Base-by-base conservation (phyloP, 257 asterid genomes). In the Voacanga thouarsii region DNA sequence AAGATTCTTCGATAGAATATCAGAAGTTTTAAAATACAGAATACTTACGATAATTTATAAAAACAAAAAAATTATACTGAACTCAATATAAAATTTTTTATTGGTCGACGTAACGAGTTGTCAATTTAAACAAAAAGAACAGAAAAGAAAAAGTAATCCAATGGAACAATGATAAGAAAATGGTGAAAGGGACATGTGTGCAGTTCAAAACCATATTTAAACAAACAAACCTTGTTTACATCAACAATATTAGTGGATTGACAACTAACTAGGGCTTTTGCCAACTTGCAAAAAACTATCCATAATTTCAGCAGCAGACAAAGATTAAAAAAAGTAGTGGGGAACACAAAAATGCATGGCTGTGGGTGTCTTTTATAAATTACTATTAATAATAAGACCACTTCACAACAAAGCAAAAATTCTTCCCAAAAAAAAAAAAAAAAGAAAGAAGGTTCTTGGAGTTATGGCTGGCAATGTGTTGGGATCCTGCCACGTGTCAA, bases 361-460 rank as follows among this genome's bases (percentile, higher is more conserved):
- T 30, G 47, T 28, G 53, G 53, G 53, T 70, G 77, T 60, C 55
- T 70, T 23, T 12, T 1, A 43, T 44, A 24, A 3, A 43, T 70
- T 44, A 43, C 43, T 11, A 37, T 70, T 45, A 41, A 41, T 41
- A 8, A 43, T 30, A 65, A 43, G 44, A n/a, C 18, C 49, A 44
- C 30, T 76, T 76, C 63, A 16, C 53, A 19, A n/a, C 39, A 16
- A 45, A 47, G 39, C 78, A 82, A 75, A 70, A 81, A 78, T 69
- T 75, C 76, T 50, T 63, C 82, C 80, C 78, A 65, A 76, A 41
- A 45, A 71, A 57, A 23, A n/a, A 41, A 49, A 45, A 41, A 44
- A 56, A n/a, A 33, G 2, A 33, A 33, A 33, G 2, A 33, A 33
- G 37, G 41, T 21, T 44, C 18, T 37, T 72, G 63, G 74, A 78